phyloP scores from a whole-genome alignment of 805 yeast genomes.

The Brettanomyces bruxellensis region DNA sequence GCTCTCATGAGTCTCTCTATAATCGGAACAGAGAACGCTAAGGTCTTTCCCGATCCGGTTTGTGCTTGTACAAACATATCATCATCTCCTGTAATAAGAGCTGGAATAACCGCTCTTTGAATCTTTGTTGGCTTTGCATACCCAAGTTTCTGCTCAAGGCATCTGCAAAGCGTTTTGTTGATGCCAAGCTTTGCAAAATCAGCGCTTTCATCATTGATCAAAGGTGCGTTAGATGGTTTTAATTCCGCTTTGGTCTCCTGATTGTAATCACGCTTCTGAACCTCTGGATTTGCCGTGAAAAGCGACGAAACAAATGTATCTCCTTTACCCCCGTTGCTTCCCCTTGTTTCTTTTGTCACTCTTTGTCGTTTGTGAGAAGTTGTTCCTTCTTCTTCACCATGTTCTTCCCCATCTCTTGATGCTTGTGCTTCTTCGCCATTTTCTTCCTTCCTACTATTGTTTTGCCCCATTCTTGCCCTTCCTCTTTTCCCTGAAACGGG shows the following conservation, averaged over 20 bases:
- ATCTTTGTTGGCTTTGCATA: constrained; percentile 73
- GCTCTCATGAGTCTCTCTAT: constrained; percentile 50
- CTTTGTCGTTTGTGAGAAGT: constrained; percentile 12
- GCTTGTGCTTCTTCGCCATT: neutral
- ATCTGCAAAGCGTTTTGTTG: constrained; percentile 40
- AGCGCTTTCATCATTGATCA: constrained; percentile 50
- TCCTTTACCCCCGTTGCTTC: constrained; percentile 44
- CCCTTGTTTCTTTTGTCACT: constrained; percentile 37
- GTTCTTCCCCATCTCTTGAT: neutral
- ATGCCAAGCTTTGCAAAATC: constrained; percentile 64
- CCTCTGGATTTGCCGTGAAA: constrained; percentile 62
- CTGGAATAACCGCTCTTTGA: constrained; percentile 75
- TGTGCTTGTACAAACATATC: constrained; percentile 93
- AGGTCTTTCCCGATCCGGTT: constrained; percentile 96
- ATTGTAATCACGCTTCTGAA: constrained; percentile 28
- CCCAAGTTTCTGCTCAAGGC: constrained; percentile 46
- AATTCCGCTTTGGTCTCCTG: constrained; percentile 22
- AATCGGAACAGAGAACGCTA: constrained; percentile 81
- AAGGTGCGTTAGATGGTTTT: constrained; percentile 81
- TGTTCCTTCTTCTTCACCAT: constrained; percentile 1
- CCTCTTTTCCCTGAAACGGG: constrained; percentile 26
- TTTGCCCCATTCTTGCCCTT: constrained; percentile 1
- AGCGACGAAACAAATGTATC: constrained; percentile 77
- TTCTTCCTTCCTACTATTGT: neutral
- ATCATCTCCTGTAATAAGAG: constrained; percentile 28